These are phyloP conservation scores for Amoebophrya sp. DNA, from an alignment of 169 alveolate species.

Conservation along the genomic window DNA sequence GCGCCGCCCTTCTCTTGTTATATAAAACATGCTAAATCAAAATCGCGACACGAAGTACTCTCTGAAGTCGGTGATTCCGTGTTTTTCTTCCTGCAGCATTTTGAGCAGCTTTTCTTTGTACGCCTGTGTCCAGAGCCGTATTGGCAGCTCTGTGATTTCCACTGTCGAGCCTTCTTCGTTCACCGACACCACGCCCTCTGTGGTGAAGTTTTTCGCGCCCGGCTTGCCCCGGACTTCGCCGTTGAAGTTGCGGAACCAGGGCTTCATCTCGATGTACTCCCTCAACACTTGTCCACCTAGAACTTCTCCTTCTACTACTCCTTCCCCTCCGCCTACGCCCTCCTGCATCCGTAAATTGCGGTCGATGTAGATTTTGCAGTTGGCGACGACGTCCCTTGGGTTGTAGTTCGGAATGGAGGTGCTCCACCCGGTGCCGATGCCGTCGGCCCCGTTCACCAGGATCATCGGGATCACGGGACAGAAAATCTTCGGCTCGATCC, in stretches of 20 bases:
- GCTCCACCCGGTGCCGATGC: conserved; percentile 83
- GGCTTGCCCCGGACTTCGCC: conserved; percentile 61
- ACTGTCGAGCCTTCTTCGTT: conserved; percentile 43
- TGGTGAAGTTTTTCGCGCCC: neutral
- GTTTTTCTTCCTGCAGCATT: conserved; percentile 64
- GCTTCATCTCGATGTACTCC: conserved; percentile 68
- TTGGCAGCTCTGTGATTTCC: conserved; percentile 82
- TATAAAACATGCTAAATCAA: too few species aligned
- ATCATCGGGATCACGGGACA: conserved; percentile 93
- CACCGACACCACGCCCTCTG: conserved; percentile 43
- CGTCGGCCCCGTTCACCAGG: conserved; percentile 94
- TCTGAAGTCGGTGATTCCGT: neutral
- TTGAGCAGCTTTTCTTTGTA: conserved; percentile 45
- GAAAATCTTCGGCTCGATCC: conserved; percentile 89
- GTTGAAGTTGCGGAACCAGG: conserved; percentile 90
- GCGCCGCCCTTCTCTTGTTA: conserved; percentile 57
- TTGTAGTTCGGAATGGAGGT: conserved; percentile 82
- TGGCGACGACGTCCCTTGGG: conserved; percentile 81
- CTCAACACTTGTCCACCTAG: too few species aligned
- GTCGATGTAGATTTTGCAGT: conserved; percentile 35
- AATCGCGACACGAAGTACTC: too few species aligned
- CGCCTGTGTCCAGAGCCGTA: conserved; percentile 85
- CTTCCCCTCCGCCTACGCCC: too few species aligned
- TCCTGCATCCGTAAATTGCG: neutral
- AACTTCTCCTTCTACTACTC: too few species aligned